These are phyloP conservation scores for Ceratobasidium sp. DNA, from an alignment of 1,284 basidiomycete species.

Conservation along the genomic window DNA sequence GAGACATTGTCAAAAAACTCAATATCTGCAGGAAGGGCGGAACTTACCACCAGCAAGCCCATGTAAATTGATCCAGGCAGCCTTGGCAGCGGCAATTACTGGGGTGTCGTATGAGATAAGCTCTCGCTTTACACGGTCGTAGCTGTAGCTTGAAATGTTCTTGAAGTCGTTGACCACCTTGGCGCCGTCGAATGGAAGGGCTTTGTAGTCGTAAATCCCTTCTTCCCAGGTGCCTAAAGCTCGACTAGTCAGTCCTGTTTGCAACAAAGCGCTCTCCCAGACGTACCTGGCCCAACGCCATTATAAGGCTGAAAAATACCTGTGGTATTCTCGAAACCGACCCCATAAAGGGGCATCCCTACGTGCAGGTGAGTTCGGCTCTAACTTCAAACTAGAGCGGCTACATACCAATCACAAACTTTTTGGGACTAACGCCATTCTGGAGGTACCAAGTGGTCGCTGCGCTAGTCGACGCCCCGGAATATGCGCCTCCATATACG, in stretches of 20 bases:
- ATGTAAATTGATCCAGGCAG: slow-evolving; percentile 77
- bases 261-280: slow-evolving; percentile 58
- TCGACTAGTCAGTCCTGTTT: no score
- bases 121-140: slow-evolving; percentile 69
- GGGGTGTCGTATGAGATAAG: slow-evolving; percentile 87
- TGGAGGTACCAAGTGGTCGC: slow-evolving; percentile 77
- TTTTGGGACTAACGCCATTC: slow-evolving; percentile 77
- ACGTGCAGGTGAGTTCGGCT: slow-evolving; percentile 7
- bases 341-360: slow-evolving; percentile 89
- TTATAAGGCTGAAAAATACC: slow-evolving; percentile 82
- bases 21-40: no score
- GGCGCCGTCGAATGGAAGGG: slow-evolving; percentile 69
- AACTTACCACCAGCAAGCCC: slow-evolving; percentile 73
- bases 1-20: neutral
- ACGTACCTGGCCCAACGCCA: slow-evolving; percentile 82
- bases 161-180: slow-evolving; percentile 16
- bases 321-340: slow-evolving; percentile 72
- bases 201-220: slow-evolving; percentile 78
- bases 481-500: slow-evolving; percentile 75
- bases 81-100: slow-evolving; percentile 78
- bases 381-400: no score
- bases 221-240: slow-evolving; percentile 60
- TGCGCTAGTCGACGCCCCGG: slow-evolving; percentile 76
- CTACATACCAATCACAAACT: slow-evolving; percentile 81
- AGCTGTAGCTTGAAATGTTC: slow-evolving; percentile 53